Percentiles rank a stretch among this genome's conserved stretches.
Conservation (phyloP, 768 basidiomycete genomes). For the Agrocybe praecox region DNA sequence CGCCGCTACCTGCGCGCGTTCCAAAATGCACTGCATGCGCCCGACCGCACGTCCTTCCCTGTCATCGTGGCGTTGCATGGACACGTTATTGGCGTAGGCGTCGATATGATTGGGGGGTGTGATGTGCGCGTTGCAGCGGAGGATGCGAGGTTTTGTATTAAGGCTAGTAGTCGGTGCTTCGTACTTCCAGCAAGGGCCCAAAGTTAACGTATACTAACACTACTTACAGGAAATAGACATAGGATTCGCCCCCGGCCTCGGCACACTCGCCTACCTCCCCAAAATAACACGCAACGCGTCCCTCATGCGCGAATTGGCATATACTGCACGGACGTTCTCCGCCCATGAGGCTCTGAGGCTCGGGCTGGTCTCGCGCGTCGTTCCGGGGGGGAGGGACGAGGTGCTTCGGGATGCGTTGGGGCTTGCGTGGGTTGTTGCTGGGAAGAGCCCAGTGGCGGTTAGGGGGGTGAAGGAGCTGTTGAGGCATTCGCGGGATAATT, state of each 20-base stretch:
- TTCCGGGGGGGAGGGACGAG: constrained; percentile 65
- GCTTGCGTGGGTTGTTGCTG: constrained; percentile 64
- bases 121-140: constrained; percentile 78
- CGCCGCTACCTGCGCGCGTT: constrained; percentile 56
- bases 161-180: constrained; percentile 53
- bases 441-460: constrained; percentile 81
- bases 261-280: constrained; percentile 79
- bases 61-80: constrained; percentile 87
- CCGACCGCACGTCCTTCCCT: constrained; percentile 72
- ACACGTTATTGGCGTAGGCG: constrained; percentile 69
- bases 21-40: constrained; percentile 70
- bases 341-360: constrained; percentile 66
- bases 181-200: too few relatives aligned
- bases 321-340: constrained; percentile 70
- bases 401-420: constrained; percentile 70
- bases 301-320: constrained; percentile 71
- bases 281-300: constrained; percentile 77
- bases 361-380: constrained; percentile 75
- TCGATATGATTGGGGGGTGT: constrained; percentile 76
- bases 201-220: not conserved
- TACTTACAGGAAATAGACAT: constrained; percentile 78
- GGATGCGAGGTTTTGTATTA: constrained; percentile 68
- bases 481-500: constrained; percentile 77
- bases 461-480: constrained; percentile 77
- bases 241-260: constrained; percentile 86